A percentile compares a stretch with the other conserved stretches of the same genome.
Conservation (phyloP, 164 flowering plant species). For the Akebia trifoliata region DNA sequence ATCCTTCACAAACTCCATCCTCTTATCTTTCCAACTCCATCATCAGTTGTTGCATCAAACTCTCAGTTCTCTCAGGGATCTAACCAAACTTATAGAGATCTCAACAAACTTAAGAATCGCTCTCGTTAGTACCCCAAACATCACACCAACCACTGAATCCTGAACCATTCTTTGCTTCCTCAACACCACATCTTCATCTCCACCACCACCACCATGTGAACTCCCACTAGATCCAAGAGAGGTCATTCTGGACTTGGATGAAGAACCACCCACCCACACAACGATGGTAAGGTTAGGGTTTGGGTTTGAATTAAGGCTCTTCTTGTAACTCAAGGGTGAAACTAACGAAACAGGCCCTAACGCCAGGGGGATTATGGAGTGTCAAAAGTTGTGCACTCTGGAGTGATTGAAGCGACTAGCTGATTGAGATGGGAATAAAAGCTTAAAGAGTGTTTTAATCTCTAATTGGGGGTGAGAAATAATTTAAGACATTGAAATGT, state of each 20-base stretch:
- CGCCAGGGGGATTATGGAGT: constrained; percentile 8
- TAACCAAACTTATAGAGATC: no score
- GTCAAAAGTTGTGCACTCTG: constrained; percentile 4
- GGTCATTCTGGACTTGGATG: constrained; percentile 14
- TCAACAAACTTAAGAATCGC: constrained; percentile 49
- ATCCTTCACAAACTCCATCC: constrained; percentile 56
- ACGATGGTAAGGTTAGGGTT: constrained; percentile 15
- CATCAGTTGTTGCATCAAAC: constrained; percentile 45
- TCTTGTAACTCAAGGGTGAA: constrained; percentile 13
- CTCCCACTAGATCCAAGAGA: constrained; percentile 24
- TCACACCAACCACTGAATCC: constrained; percentile 22
- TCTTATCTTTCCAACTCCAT: constrained; percentile 55
- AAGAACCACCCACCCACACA: constrained; percentile 14
- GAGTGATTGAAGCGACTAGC: constrained; percentile 38
- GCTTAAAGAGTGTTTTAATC: no score
- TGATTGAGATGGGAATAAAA: constrained; percentile 44
- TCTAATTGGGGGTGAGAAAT: no score
- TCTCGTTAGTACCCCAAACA: constrained; percentile 40
- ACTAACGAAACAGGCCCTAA: no score
- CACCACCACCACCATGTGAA: constrained; percentile 19
- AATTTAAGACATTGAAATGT: no score
- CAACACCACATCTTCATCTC: constrained; percentile 9
- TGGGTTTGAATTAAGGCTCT: constrained; percentile 2
- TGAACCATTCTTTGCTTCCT: constrained; percentile 19
- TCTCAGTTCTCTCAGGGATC: constrained; percentile 49